Percentiles rank a stretch among this genome's conserved stretches.
phyloP scores from a whole-genome alignment of 2,329 filamentous ascomycete genomes.

The Neofusicoccum umdonicola region DNA sequence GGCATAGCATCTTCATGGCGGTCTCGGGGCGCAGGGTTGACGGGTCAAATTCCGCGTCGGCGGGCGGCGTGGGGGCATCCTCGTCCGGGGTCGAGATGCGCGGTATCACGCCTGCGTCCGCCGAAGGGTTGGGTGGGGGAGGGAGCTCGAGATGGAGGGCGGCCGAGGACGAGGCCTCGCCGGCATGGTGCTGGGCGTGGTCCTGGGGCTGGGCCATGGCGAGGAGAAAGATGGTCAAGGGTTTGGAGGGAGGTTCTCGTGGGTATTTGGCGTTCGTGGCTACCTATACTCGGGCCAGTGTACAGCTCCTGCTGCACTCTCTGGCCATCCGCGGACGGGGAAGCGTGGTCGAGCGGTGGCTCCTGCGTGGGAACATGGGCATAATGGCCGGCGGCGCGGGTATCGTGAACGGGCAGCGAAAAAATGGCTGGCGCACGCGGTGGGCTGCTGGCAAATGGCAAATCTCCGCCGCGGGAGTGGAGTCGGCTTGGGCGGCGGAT shows the following conservation, averaged over 20 bases:
- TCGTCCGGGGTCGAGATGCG: slow-evolving; percentile 32
- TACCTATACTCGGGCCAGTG: slow-evolving; percentile 13
- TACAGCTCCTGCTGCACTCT: slow-evolving; percentile 11
- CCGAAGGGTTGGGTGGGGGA: slow-evolving; percentile 40
- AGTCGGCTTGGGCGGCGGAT: slow-evolving; percentile 7
- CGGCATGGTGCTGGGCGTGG: background rate
- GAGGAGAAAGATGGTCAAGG: background rate
- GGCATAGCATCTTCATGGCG: slow-evolving; percentile 76
- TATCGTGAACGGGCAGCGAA: slow-evolving; percentile 11
- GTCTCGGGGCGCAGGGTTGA: slow-evolving; percentile 69
- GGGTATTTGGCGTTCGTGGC: background rate
- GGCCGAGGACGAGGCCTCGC: background rate
- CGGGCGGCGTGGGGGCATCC: slow-evolving; percentile 39
- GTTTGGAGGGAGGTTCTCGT: background rate
- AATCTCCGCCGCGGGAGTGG: slow-evolving; percentile 14
- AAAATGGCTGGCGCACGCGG: slow-evolving; percentile 6
- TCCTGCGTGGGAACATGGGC: slow-evolving; percentile 13
- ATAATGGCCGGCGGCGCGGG: background rate
- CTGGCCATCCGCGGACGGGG: slow-evolving; percentile 12
- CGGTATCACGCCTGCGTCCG: slow-evolving; percentile 40
- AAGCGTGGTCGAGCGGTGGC: slow-evolving; percentile 13
- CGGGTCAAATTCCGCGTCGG: slow-evolving; percentile 60
- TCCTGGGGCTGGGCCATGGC: background rate
- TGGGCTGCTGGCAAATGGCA: slow-evolving; percentile 10
- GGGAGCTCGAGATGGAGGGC: slow-evolving; percentile 20